phyloP scores from a whole-genome alignment of 179 eudicot genomes.

The Silene vulgaris region DNA sequence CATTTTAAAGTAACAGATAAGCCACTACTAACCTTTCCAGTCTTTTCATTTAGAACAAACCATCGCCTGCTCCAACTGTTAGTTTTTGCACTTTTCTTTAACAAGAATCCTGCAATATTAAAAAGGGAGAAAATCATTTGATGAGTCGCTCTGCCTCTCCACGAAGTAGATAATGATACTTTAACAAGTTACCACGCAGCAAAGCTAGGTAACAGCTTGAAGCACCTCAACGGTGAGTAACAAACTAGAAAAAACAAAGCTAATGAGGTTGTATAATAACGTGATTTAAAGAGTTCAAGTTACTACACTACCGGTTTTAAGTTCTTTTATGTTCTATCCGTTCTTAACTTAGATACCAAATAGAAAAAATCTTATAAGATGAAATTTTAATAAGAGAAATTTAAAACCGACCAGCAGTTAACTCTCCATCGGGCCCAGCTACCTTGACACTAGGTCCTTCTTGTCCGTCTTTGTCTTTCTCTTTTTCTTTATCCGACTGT shows the following conservation, averaged over 20 bases:
- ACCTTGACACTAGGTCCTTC: slow-evolving; percentile 76
- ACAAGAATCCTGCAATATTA: slow-evolving; percentile 43
- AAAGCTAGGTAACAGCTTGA: neutral
- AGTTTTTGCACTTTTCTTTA: slow-evolving; percentile 89
- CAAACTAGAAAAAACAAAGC: neutral
- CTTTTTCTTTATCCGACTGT: slow-evolving; percentile 36
- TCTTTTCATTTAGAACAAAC: slow-evolving; percentile 91
- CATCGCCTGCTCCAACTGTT: slow-evolving; percentile 86
- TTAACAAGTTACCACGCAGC: neutral
- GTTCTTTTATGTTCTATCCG: neutral
- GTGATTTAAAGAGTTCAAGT: neutral
- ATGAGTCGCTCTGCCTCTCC: neutral
- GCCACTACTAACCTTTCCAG: slow-evolving; percentile 56
- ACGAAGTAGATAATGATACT: neutral
- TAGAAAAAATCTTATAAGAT: neutral
- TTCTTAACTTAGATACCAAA: neutral
- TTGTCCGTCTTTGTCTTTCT: slow-evolving; percentile 72
- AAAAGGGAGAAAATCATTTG: neutral
- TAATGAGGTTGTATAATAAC: neutral
- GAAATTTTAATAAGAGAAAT: neutral
- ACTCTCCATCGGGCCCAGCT: slow-evolving; percentile 93
- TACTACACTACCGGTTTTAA: neutral
- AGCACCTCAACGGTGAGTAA: neutral
- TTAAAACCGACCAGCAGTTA: slow-evolving; percentile 68
- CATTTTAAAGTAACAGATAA: neutral